Conservation (phyloP, 768 basidiomycete genomes). For the Suillus sp. region DNA sequence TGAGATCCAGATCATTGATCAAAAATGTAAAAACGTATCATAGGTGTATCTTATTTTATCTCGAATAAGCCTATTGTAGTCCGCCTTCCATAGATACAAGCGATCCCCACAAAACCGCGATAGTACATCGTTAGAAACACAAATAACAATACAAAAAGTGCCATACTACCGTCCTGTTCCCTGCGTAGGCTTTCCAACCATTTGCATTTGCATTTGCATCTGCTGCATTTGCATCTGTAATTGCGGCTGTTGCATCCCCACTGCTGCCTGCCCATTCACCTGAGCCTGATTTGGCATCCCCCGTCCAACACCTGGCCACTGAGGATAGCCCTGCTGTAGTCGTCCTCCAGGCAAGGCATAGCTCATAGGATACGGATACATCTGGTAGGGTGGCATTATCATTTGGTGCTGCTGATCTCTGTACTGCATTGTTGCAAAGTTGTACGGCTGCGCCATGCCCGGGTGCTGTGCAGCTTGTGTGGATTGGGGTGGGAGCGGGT, state of each 20-base stretch:
- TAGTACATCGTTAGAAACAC: conserved; percentile 12
- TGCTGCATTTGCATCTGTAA: conserved; percentile 19
- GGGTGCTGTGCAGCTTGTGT: conserved; percentile 29
- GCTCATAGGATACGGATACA: conserved; percentile 30
- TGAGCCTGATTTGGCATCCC: conserved; percentile 19
- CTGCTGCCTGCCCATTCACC: conserved; percentile 25
- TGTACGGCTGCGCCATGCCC: conserved; percentile 36
- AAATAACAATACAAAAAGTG: conserved; percentile 11
- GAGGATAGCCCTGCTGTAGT: conserved; percentile 25
- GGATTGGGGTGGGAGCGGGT: conserved; percentile 28
- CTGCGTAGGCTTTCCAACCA: conserved; percentile 36
- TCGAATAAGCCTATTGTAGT: conserved; percentile 10
- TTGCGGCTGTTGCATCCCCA: conserved; percentile 34
- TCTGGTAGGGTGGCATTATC: conserved; percentile 30
- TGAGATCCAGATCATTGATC: background rate
- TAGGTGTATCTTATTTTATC: background rate
- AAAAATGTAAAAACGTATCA: background rate
- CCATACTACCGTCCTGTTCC: conserved; percentile 36
- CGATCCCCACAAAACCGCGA: conserved; percentile 4
- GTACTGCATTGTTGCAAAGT: conserved; percentile 30
- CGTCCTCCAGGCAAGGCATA: conserved; percentile 24
- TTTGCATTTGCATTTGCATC: conserved; percentile 24
- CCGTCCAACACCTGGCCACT: conserved; percentile 30
- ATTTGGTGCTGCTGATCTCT: conserved; percentile 38
- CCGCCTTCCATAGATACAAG: conserved; percentile 2